These are phyloP conservation scores for Cutaneotrichosporon cavernicola DNA, from an alignment of 1,284 basidiomycete species.

Conservation along the genomic window DNA sequence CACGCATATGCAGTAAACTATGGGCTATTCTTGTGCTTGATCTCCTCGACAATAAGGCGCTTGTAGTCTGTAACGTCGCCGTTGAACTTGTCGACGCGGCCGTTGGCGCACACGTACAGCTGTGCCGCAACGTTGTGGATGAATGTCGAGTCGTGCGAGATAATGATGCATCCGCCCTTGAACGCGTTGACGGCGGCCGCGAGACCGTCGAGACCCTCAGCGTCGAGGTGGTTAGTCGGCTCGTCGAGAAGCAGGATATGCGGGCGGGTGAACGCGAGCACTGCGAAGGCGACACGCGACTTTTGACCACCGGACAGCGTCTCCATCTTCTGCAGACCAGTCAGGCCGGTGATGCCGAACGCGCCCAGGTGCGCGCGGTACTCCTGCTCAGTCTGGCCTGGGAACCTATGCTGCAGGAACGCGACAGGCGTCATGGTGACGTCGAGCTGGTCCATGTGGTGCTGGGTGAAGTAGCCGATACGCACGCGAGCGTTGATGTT, in stretches of 20 bases:
- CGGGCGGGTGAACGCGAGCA: slow-evolving; percentile 81
- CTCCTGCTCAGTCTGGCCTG: slow-evolving; percentile 94
- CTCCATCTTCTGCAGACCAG: slow-evolving; percentile 63
- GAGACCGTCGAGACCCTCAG: slow-evolving; percentile 87
- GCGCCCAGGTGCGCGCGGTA: slow-evolving; percentile 94
- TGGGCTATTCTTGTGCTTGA: slow-evolving; percentile 11
- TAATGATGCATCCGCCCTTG: slow-evolving; percentile 85
- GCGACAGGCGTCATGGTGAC: slow-evolving; percentile 83
- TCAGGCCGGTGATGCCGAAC: slow-evolving; percentile 97
- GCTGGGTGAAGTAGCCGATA: slow-evolving; percentile 93
- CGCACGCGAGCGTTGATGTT: slow-evolving; percentile 87
- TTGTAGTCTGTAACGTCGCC: slow-evolving; percentile 93
- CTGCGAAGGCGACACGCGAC: slow-evolving; percentile 90
- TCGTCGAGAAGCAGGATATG: slow-evolving; percentile 89
- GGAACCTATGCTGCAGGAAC: slow-evolving; percentile 87
- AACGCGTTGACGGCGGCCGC: slow-evolving; percentile 82
- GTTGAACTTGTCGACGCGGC: slow-evolving; percentile 76
- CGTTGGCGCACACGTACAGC: slow-evolving; percentile 75
- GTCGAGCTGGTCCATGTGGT: slow-evolving; percentile 91
- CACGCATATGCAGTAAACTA: background rate
- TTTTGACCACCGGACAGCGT: slow-evolving; percentile 84
- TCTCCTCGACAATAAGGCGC: slow-evolving; percentile 56
- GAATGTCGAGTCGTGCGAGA: slow-evolving; percentile 91
- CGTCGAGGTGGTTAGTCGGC: slow-evolving; percentile 98
- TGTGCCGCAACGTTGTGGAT: slow-evolving; percentile 65